Base-by-base conservation (phyloP, 306 rosid species). In the Citrullus amarus region DNA sequence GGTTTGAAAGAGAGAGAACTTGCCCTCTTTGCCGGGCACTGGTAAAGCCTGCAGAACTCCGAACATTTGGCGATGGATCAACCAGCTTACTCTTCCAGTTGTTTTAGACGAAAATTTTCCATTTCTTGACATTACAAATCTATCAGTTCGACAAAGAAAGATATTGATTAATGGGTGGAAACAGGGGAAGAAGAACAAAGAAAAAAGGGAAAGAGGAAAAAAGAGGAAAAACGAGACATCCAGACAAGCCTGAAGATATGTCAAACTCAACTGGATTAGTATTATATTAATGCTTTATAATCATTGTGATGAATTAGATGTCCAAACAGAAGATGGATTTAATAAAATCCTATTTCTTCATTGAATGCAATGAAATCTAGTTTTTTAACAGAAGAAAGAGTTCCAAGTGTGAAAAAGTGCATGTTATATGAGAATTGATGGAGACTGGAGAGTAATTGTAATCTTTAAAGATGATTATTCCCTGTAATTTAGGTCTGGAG, bases 1-100 rank as follows among this genome's bases (percentile, higher is more conserved):
- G 97, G 98, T 89, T 95, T 81, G 98, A 92, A 81, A 91, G 98
- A 84, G 97, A 89, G 82, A 82, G 97, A 78, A 92, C 97, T 68
- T 92, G 98, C 86, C 98, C 98, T 55, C 73, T 92, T 36, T 95
- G 98, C 88, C 82, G 98, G 80, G 93, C 96, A 12, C 48, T 86
- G 85, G 92, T 95, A 18, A 92, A 89, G 83, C 86, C 89, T 54
- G 93, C 91, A 14, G 93, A 89, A 81, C 78, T 91, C 63, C 81
- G 87, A 76, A 87, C 98, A 53, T 95, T 86, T 44, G 93, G 97
- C 66, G 97, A 95, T 34, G 97, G 98, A 56, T 95, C 98, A 4
- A 94, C 98, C 3, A 92, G 93, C 82, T 85, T 95, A 82, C 80
- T 89, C 69, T 89, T 88, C 81, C 93, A 89, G 87, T 81, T 92